These are phyloP conservation scores for Ceratobasidium sp. DNA, from an alignment of 1,284 basidiomycete species.

Conservation along the genomic window DNA sequence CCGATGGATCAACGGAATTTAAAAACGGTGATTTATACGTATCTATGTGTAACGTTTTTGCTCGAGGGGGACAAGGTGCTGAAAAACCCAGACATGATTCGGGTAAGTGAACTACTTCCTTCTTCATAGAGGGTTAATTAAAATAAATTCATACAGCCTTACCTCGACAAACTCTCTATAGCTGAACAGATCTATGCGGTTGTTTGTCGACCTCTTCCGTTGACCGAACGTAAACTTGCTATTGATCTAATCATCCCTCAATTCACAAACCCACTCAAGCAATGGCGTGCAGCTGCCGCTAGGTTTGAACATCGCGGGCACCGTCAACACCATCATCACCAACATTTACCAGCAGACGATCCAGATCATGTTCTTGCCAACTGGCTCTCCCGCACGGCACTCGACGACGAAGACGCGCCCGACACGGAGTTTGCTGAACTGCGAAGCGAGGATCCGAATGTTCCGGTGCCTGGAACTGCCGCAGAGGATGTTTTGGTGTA, in stretches of 20 bases:
- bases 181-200: constrained; percentile 32
- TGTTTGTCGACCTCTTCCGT: constrained; percentile 9
- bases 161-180: constrained; percentile 25
- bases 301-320: constrained; percentile 3
- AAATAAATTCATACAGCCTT: neutral
- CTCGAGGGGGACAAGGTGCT: constrained; percentile 24
- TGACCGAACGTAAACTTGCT: constrained; percentile 30
- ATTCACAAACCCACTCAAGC: constrained; percentile 25
- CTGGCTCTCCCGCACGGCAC: constrained; percentile 31
- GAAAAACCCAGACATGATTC: constrained; percentile 17
- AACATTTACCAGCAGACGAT: constrained; percentile 9
- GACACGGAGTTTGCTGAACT: constrained; percentile 12
- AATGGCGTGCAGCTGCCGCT: constrained; percentile 27
- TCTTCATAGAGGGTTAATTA: neutral
- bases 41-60: constrained; percentile 8
- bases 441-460: neutral
- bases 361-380: constrained; percentile 30
- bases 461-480: neutral
- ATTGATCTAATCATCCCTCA: constrained; percentile 25
- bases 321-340: constrained; percentile 27
- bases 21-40: constrained; percentile 35
- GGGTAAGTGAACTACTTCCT: constrained; percentile 7
- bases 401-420: constrained; percentile 31
- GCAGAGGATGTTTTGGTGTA: constrained; percentile 21
- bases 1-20: constrained; percentile 35